phyloP scores from a whole-genome alignment of 805 yeast species.

The Zygosaccharomyces gambellarensis region DNA sequence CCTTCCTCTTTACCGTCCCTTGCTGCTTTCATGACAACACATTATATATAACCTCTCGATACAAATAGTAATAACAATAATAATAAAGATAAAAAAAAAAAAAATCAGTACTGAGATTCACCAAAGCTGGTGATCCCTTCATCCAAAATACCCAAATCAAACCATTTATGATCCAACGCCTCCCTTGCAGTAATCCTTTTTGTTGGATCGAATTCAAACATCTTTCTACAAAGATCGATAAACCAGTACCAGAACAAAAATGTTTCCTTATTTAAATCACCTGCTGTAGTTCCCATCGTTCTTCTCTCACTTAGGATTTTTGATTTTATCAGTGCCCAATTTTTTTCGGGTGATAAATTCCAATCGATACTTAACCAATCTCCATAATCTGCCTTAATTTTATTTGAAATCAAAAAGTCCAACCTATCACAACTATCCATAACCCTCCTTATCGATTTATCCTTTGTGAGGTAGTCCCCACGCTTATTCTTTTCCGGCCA shows the following conservation, averaged over 20 bases:
- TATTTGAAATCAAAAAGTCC: slow-evolving; percentile 29
- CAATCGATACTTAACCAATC: slow-evolving; percentile 29
- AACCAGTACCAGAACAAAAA: slow-evolving; percentile 83
- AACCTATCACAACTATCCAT: slow-evolving; percentile 29
- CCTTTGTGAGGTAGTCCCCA: slow-evolving; percentile 27
- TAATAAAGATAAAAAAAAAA: slow-evolving; percentile 8
- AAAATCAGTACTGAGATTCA: slow-evolving; percentile 9
- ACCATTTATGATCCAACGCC: slow-evolving; percentile 81
- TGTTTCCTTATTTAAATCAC: slow-evolving; percentile 46
- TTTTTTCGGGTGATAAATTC: slow-evolving; percentile 30
- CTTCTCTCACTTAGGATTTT: slow-evolving; percentile 13
- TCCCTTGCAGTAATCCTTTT: slow-evolving; percentile 69
- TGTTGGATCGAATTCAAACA: slow-evolving; percentile 67
- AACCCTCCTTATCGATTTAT: slow-evolving; percentile 31
- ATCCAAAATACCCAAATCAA: slow-evolving; percentile 56
- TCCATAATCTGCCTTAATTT: slow-evolving; percentile 27
- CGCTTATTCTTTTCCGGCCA: slow-evolving; percentile 33
- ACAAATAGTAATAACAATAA: not conserved
- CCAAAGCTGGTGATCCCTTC: slow-evolving; percentile 41
- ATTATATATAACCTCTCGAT: slow-evolving; percentile 4
- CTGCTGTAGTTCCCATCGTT: slow-evolving; percentile 7
- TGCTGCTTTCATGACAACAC: slow-evolving; percentile 1
- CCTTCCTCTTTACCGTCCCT: not conserved
- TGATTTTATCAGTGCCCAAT: slow-evolving; percentile 28
- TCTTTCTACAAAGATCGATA: slow-evolving; percentile 57